phyloP scores from a whole-genome alignment of 495 filamentous ascomycete genomes.

The Polyplosphaeria fusca region DNA sequence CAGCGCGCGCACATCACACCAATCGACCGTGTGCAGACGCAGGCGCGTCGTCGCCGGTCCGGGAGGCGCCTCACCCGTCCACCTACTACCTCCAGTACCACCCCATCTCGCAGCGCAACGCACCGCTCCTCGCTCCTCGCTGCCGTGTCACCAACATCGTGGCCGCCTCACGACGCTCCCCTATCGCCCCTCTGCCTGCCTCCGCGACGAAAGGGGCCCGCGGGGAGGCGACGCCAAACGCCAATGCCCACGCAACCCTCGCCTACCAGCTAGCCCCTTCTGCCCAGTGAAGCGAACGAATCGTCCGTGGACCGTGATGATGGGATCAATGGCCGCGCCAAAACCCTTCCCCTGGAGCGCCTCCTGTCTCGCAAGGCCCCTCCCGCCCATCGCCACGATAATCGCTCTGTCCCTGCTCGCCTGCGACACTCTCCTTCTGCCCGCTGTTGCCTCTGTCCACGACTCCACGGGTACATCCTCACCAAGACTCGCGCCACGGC shows the following conservation, averaged over 20 bases:
- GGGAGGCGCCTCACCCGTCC: neutral
- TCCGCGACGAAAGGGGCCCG: neutral
- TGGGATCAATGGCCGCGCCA: neutral
- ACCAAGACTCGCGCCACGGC: too few relatives aligned
- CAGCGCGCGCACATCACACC: neutral
- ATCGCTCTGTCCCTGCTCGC: too few relatives aligned
- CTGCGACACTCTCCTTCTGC: too few relatives aligned
- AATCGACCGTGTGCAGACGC: neutral
- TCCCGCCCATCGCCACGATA: too few relatives aligned
- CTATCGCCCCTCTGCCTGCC: neutral
- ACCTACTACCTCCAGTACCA: neutral
- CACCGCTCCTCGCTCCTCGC: too few relatives aligned
- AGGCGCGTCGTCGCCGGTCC: neutral
- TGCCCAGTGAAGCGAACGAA: constrained; percentile 10
- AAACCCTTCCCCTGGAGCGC: constrained; percentile 16
- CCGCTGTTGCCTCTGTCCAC: too few relatives aligned
- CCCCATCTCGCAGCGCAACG: too few relatives aligned
- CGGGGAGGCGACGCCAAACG: constrained; percentile 2
- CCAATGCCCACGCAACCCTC: neutral
- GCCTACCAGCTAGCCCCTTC: neutral
- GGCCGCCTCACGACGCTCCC: neutral
- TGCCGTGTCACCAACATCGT: constrained; percentile 5
- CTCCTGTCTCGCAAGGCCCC: constrained; percentile 8
- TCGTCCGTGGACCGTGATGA: constrained; percentile 7
- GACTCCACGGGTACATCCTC: too few relatives aligned